Evolutionary conservation across 805 yeast species (phyloP).

Genomic region (Peterozyma toletana): DNA sequence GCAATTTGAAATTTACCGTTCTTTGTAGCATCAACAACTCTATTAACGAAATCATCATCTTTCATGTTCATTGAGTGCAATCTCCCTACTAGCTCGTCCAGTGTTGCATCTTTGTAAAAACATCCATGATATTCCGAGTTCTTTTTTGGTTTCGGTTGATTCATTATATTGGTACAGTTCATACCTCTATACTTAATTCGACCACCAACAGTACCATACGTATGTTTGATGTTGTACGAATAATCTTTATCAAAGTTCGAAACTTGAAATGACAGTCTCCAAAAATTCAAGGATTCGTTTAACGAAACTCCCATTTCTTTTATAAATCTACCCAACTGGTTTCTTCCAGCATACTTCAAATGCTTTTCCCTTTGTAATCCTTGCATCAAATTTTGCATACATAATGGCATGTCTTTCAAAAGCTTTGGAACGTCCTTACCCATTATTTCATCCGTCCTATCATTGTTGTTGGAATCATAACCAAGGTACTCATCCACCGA

Average conservation of each 20-base stretch:
- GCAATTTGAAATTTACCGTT: slow-evolving; percentile 76
- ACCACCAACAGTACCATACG: slow-evolving; percentile 88
- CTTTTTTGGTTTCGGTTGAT: slow-evolving; percentile 59
- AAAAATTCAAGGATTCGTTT: slow-evolving; percentile 83
- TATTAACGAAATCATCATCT: slow-evolving; percentile 48
- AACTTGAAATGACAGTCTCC: slow-evolving; percentile 67
- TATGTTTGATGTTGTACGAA: slow-evolving; percentile 80
- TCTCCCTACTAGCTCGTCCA: slow-evolving; percentile 53
- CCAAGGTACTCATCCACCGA: slow-evolving; percentile 40
- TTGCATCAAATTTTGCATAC: slow-evolving; percentile 61
- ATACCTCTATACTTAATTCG: slow-evolving; percentile 79
- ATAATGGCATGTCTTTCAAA: slow-evolving; percentile 70
- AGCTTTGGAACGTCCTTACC: slow-evolving; percentile 53
- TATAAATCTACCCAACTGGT: slow-evolving; percentile 75
- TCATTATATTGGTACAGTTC: slow-evolving; percentile 73
- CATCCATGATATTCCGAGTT: slow-evolving; percentile 82
- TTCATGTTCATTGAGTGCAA: slow-evolving; percentile 59
- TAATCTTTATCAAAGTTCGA: slow-evolving; percentile 87
- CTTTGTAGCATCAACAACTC: slow-evolving; percentile 60
- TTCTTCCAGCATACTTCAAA: slow-evolving; percentile 77
- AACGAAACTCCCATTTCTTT: slow-evolving; percentile 84
- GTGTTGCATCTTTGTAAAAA: slow-evolving; percentile 73
- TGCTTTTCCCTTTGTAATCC: slow-evolving; percentile 60
- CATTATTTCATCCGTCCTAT: slow-evolving; percentile 35
- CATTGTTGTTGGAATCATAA: slow-evolving; percentile 2